A percentile compares a stretch with the other conserved stretches of the same genome.
Evolutionary conservation across 768 basidiomycete species (phyloP).

Genomic region (Rhodotorula taiwanensis): DNA sequence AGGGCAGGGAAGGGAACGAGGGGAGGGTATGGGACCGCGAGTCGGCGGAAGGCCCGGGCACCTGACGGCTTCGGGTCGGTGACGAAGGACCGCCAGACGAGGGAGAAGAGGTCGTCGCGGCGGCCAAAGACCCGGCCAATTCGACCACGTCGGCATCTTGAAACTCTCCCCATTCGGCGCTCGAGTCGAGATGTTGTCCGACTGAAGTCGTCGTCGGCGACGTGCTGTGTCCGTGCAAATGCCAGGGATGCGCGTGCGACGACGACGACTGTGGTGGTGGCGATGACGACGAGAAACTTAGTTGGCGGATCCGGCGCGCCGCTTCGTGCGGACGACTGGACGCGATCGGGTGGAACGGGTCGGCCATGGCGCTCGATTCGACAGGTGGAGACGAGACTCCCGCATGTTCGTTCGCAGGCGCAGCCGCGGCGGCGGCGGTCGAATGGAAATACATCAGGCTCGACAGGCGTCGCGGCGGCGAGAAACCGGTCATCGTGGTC

Average conservation of each 20-base stretch:
- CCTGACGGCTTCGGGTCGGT: no score
- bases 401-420: not conserved
- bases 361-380: not conserved
- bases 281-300: not conserved
- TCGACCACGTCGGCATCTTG: not conserved
- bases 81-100: no score
- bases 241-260: no score
- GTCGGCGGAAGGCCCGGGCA: not conserved
- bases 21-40: not conserved
- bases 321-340: not conserved
- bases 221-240: not conserved
- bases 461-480: constrained; percentile 19
- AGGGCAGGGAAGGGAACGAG: no score
- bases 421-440: not conserved
- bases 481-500: not conserved
- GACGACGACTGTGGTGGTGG: not conserved
- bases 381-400: constrained; percentile 6
- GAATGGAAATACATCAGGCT: constrained; percentile 15
- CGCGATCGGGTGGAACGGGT: constrained; percentile 21
- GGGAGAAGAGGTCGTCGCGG: no score
- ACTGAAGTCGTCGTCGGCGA: not conserved
- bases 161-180: not conserved
- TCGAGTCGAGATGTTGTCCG: not conserved
- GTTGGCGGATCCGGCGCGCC: constrained; percentile 8
- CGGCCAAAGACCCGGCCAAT: no score